Conservation (phyloP, 2,329 filamentous ascomycete species). For the Tolypocladium album region DNA sequence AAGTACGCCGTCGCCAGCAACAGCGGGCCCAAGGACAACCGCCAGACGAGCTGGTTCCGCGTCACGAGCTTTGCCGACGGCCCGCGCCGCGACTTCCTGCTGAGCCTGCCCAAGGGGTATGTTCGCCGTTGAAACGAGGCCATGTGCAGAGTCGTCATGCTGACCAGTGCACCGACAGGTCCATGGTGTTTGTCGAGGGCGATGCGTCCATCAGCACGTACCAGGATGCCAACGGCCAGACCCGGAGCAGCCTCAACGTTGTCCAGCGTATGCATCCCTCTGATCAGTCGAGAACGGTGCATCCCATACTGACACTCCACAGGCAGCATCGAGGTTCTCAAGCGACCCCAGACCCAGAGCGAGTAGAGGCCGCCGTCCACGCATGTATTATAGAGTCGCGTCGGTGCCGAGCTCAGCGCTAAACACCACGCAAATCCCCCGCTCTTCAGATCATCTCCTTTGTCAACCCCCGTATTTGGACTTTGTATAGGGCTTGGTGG, state of each 20-base stretch:
- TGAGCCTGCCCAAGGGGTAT: constrained; percentile 75
- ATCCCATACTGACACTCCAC: not conserved
- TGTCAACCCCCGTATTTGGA: constrained; percentile 10
- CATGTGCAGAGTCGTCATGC: not conserved
- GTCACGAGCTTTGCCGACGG: constrained; percentile 67
- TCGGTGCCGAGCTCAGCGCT: not conserved
- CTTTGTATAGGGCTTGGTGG: constrained; percentile 2
- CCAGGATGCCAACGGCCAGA: constrained; percentile 61
- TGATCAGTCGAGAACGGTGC: not conserved
- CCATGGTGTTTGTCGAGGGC: constrained; percentile 73
- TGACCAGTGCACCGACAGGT: constrained; percentile 34
- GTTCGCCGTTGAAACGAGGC: constrained; percentile 20
- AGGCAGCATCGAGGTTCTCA: constrained; percentile 36
- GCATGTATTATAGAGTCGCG: not conserved
- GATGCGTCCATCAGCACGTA: constrained; percentile 61
- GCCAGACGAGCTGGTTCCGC: constrained; percentile 76
- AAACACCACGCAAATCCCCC: constrained; percentile 5
- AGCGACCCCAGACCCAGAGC: constrained; percentile 23
- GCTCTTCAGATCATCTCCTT: constrained; percentile 9
- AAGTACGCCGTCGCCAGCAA: constrained; percentile 67
- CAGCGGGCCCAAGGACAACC: constrained; percentile 55
- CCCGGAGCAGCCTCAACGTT: constrained; percentile 53
- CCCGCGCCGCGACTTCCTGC: constrained; percentile 57
- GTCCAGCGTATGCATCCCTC: constrained; percentile 59
- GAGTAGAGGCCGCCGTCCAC: constrained; percentile 5